A percentile compares a stretch with the other conserved stretches of the same genome.
Evolutionary conservation across 2,329 filamentous ascomycete species (phyloP).

Genomic region (Venturia nashicola): DNA sequence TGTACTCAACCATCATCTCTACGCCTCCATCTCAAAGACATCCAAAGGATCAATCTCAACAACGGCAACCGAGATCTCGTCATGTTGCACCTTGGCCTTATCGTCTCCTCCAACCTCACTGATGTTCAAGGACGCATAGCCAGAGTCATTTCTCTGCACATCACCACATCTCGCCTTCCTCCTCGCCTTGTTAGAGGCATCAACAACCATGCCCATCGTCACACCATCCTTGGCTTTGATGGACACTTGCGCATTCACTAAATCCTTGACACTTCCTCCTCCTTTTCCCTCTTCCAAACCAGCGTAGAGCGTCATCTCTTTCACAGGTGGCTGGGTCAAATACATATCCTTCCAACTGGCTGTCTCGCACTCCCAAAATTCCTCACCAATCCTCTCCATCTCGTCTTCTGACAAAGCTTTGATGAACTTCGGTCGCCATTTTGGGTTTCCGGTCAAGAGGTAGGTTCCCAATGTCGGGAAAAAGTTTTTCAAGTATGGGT

Average conservation of each 20-base stretch:
- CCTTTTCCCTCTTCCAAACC: not conserved
- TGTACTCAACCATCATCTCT: not conserved
- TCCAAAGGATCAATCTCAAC: not conserved
- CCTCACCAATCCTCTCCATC: slow-evolving; percentile 1
- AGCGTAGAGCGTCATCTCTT: slow-evolving; percentile 5
- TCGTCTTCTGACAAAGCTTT: slow-evolving; percentile 2
- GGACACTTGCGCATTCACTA: slow-evolving; percentile 2
- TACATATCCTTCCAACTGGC: slow-evolving; percentile 7
- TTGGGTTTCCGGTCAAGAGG: slow-evolving; percentile 3
- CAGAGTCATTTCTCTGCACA: slow-evolving; percentile 4
- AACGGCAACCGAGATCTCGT: not conserved
- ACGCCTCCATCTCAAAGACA: not conserved
- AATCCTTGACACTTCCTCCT: not conserved
- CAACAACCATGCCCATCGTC: slow-evolving; percentile 8
- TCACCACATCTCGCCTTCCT: not conserved
- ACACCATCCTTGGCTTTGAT: slow-evolving; percentile 1
- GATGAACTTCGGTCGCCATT: slow-evolving; percentile 7
- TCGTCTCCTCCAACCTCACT: not conserved
- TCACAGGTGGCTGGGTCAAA: slow-evolving; percentile 6
- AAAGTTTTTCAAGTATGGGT: not conserved
- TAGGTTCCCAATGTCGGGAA: slow-evolving; percentile 5
- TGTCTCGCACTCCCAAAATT: not conserved
- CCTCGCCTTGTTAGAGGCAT: slow-evolving; percentile 2
- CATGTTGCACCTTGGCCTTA: not conserved
- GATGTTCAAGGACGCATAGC: not conserved